Conservation (phyloP, 306 rosid species). For the Elaeagnus macrophylla region DNA sequence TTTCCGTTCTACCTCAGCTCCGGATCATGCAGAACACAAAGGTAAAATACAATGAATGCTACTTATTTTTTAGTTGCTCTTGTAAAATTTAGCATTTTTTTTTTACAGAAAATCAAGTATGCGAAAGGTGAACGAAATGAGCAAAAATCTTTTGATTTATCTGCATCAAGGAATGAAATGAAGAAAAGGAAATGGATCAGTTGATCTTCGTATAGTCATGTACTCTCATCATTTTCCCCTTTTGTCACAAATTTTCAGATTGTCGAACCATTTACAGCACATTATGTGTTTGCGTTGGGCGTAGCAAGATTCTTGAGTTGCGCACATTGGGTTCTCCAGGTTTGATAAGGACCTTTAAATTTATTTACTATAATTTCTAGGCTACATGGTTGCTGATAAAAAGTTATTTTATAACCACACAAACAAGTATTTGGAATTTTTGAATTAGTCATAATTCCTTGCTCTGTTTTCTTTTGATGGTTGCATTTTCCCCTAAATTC, state of each 20-base stretch:
- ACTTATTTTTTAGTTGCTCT: too few relatives aligned
- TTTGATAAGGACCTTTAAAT: slow-evolving; percentile 17
- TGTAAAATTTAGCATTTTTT: too few relatives aligned
- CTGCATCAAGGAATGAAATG: not conserved
- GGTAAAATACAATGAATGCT: slow-evolving; percentile 20
- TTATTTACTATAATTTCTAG: not conserved
- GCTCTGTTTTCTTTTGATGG: too few relatives aligned
- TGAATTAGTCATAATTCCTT: too few relatives aligned
- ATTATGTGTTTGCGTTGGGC: slow-evolving; percentile 75
- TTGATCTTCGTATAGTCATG: not conserved
- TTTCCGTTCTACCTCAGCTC: slow-evolving; percentile 69
- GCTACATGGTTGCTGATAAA: too few relatives aligned
- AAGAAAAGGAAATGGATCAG: not conserved
- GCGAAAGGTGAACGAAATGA: not conserved
- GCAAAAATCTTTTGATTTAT: not conserved
- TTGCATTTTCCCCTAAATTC: too few relatives aligned
- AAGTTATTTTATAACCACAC: too few relatives aligned
- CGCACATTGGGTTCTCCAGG: slow-evolving; percentile 85
- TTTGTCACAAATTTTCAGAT: slow-evolving; percentile 33
- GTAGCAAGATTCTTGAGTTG: slow-evolving; percentile 79
- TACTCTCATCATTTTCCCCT: not conserved
- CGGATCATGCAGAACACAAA: slow-evolving; percentile 72
- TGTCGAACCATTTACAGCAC: slow-evolving; percentile 76
- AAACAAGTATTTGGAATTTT: too few relatives aligned
- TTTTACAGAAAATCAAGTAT: too few relatives aligned